Evolutionary conservation across 129 eudicot genomes (phyloP), one percentile per base, ranked within the genome.

Genomic region (Oenanthe sinensis): DNA sequence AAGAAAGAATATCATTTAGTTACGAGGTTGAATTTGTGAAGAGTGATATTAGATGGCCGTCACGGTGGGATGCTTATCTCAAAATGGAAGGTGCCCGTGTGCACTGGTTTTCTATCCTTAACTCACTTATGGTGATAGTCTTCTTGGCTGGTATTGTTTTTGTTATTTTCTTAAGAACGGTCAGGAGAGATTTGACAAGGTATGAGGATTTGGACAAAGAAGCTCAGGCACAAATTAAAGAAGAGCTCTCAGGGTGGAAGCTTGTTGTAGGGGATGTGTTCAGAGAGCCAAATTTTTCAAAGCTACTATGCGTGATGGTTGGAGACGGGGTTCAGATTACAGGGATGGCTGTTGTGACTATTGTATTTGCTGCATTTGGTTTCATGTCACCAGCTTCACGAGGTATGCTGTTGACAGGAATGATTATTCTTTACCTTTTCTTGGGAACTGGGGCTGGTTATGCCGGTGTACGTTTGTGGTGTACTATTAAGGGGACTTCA

Each of bases 321-420:
- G 93, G 93, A 45, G 86, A 89, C 36, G 93, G 93, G 44, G 85
- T 89, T 37, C 93, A 89, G 67, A 89, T 89, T 67, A 83, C 87
- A 4, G 93, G 93, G 82, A 89, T 89, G 93, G 81, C 89, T 26
- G 78, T 81, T 80, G 90, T 87, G 42, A 89, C 90, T 26, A 89
- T 89, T 70, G 76, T 89, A 30, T 89, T 89, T 69, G 93, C 93
- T 30, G 89, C 93, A 1, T 82, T 89, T 83, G 93, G 93, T 54
- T 89, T 89, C 83, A 89, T 89, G 90, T 89, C 93, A 74, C 93
- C 93, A 19, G 93, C 93, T 79, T 89, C 93, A 76, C 87, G 90
- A 58, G 93, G 93, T 11, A 89, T 89, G 93, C 81, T 89, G 37
- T 82, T 89, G 26, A 89, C 93, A 0, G 93, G 93, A 75, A 89